Base-by-base conservation (phyloP, 2,329 filamentous ascomycete genomes). In the Exophiala calicioides region DNA sequence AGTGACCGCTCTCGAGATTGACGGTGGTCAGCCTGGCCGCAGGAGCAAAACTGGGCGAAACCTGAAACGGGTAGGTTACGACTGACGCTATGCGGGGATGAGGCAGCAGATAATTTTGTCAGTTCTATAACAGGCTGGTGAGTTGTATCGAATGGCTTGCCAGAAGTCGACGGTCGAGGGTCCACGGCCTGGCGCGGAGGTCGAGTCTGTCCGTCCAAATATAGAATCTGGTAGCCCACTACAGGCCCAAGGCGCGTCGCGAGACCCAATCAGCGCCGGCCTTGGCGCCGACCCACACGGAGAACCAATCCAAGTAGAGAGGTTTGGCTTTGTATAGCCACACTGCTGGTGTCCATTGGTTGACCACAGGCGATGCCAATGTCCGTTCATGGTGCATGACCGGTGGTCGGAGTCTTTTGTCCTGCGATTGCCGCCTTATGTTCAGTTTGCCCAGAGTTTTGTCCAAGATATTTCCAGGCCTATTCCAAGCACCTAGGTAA, bases 241-340 rank as follows among this genome's bases (percentile, higher is more conserved):
- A n/a, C n/a, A n/a, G n/a, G n/a, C n/a, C 26, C 18, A 21, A 40
- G 47, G 47, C 47, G 47, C 12, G 24, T 50, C 23, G 21, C 36
- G 47, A 50, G 40, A 35, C 34, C 41, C 47, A 50, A 50, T 50
- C 35, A 30, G 21, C n/a, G n/a, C n/a, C n/a, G n/a, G n/a, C n/a
- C n/a, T n/a, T n/a, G n/a, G n/a, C n/a, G n/a, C n/a, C 10, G 16
- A 38, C 10, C 27, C 12, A 36, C 21, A 23, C n/a, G n/a, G 35
- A 15, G 23, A 38, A 15, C 8, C 4, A 16, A 18, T 27, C 35
- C 35, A 38, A 26, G 18, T 38, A 26, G 26, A 38, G 35, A 19
- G 27, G 15, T 16, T 24, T 13, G 16, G 24, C 29, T 10, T 24
- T 39, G 49, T 44, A 52, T 44, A 40, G 44, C 49, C 49, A 47